Evolutionary conservation across 1,284 basidiomycete genomes (phyloP).

Genomic region (Athelia sp.): DNA sequence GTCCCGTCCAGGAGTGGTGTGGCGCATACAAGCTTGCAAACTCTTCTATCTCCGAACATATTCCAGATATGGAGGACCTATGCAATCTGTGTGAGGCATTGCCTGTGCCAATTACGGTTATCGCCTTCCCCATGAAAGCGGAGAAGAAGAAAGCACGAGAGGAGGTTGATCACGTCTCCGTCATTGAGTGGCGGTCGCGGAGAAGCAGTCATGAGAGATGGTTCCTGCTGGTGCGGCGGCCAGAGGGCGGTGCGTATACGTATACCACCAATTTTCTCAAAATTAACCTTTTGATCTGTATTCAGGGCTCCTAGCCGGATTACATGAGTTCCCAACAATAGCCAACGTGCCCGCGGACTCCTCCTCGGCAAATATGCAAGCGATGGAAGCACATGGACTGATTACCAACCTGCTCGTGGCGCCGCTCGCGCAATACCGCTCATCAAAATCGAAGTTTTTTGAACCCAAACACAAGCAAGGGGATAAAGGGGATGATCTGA

Average conservation of each 20-base stretch:
- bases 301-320: conserved; percentile 81
- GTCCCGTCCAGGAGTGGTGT: conserved; percentile 71
- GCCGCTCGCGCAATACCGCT: conserved; percentile 11
- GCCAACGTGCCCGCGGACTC: conserved; percentile 38
- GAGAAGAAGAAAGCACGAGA: conserved; percentile 81
- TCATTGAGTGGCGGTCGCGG: conserved; percentile 69
- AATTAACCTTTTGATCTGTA: conserved; percentile 3
- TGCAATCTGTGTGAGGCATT: conserved; percentile 74
- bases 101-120: conserved; percentile 43
- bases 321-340: conserved; percentile 78
- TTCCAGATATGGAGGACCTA: conserved; percentile 66
- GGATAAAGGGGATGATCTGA: conserved; percentile 17
- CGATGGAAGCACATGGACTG: conserved; percentile 33
- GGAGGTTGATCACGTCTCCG: conserved; percentile 82
- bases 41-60: conserved; percentile 6
- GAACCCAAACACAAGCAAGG: conserved; percentile 5
- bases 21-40: conserved; percentile 43
- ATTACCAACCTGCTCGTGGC: conserved; percentile 37
- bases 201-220: conserved; percentile 33
- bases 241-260: conserved; percentile 66
- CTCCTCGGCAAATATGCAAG: conserved; percentile 26
- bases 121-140: conserved; percentile 83
- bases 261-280: too few species aligned
- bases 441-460: conserved; percentile 5
- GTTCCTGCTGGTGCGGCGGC: conserved; percentile 78